Evolutionary conservation across 805 yeast species (phyloP).

Genomic region (Candida coquimbonensis): DNA sequence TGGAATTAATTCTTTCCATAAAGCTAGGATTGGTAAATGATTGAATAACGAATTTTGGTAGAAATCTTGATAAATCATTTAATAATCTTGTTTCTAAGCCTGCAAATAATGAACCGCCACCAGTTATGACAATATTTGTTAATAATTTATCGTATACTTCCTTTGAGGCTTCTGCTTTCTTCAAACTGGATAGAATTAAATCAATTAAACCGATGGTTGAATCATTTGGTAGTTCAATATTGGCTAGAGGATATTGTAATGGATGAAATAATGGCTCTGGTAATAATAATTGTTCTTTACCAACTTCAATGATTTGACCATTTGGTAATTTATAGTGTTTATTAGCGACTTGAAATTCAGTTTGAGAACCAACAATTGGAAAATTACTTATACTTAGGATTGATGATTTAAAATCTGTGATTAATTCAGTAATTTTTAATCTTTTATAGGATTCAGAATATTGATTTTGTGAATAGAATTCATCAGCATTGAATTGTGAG

Average conservation of each 20-base stretch:
- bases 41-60: conserved; percentile 55
- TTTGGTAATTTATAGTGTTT: conserved; percentile 56
- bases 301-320: conserved; percentile 40
- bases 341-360: conserved; percentile 26
- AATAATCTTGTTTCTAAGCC: conserved; percentile 62
- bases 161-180: conserved; percentile 35
- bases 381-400: conserved; percentile 30
- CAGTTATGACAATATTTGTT: conserved; percentile 71
- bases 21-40: conserved; percentile 60
- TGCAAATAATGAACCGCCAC: conserved; percentile 65
- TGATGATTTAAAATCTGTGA: conserved; percentile 44
- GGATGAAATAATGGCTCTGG: conserved; percentile 74
- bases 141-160: conserved; percentile 32
- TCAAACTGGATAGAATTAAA: conserved; percentile 33
- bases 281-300: conserved; percentile 45
- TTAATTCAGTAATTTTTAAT: conserved; percentile 32
- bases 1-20: conserved; percentile 57
- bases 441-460: conserved; percentile 32
- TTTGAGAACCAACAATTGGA: conserved; percentile 30
- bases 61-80: conserved; percentile 50
- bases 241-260: conserved; percentile 38
- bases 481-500: conserved; percentile 20
- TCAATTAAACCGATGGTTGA: conserved; percentile 27
- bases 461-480: conserved; percentile 13
- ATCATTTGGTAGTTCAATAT: conserved; percentile 13